These are phyloP conservation scores for Gardenia jasminoides DNA, from an alignment of 257 asterid species.

Conservation along the genomic window DNA sequence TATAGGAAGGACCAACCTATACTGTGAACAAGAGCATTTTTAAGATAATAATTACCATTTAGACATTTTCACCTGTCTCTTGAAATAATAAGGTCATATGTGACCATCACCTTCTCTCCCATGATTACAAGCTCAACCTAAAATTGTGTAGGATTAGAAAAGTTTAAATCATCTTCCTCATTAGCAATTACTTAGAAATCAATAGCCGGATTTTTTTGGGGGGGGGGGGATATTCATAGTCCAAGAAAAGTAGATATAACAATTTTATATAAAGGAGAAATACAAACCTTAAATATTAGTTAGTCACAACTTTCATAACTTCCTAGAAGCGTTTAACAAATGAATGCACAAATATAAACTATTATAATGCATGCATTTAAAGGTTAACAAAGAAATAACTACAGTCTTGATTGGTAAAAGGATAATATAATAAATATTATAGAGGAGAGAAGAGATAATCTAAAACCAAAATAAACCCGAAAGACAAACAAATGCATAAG, in stretches of 20 bases:
- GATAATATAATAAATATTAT: background rate
- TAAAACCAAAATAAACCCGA: no score
- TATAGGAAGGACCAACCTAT: background rate
- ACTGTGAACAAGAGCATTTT: background rate
- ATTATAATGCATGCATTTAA: background rate
- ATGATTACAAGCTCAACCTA: slow-evolving; percentile 96
- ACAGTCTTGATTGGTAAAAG: background rate
- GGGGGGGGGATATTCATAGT: no score
- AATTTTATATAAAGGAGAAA: background rate
- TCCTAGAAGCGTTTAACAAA: background rate
- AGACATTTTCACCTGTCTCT: background rate
- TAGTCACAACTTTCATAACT: background rate
- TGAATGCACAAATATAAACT: background rate
- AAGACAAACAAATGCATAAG: background rate
- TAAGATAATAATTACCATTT: background rate
- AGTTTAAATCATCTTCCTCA: slow-evolving; percentile 8
- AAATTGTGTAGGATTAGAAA: slow-evolving; percentile 18
- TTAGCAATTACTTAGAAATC: background rate
- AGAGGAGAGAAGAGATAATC: background rate
- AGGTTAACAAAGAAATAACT: background rate
- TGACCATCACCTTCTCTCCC: slow-evolving; percentile 95
- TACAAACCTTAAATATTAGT: background rate
- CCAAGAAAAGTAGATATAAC: background rate
- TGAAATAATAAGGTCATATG: slow-evolving; percentile 64
- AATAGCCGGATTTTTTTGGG: no score